Conservation (phyloP, 1,284 basidiomycete species). For the Blastosporella zonata region DNA sequence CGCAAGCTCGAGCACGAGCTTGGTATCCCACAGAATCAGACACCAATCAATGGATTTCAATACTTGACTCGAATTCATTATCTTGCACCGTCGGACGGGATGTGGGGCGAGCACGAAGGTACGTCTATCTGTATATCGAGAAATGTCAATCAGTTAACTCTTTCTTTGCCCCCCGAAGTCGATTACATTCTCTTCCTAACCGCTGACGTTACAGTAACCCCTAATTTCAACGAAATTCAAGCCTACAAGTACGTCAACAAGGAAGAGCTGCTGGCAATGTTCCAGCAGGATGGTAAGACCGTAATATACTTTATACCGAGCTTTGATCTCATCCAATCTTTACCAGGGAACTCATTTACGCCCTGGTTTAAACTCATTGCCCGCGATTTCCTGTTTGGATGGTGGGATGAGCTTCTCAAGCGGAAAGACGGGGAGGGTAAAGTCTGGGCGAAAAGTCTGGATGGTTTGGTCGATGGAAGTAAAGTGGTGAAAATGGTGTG, state of each 20-base stretch:
- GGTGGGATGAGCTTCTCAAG: constrained; percentile 91
- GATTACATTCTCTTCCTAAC: constrained; percentile 98
- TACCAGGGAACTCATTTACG: constrained; percentile 82
- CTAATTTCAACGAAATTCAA: constrained; percentile 91
- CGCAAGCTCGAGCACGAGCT: constrained; percentile 97
- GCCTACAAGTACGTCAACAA: constrained; percentile 92
- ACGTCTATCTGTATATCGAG: constrained; percentile 24
- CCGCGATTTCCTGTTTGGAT: constrained; percentile 94
- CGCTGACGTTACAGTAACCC: constrained; percentile 79
- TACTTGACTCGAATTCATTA: constrained; percentile 98
- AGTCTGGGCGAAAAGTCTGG: constrained; percentile 66
- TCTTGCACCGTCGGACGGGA: constrained; percentile 87
- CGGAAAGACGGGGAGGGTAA: constrained; percentile 59
- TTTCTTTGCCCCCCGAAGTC: constrained; percentile 55
- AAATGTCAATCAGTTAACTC: background rate
- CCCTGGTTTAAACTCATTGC: constrained; percentile 99
- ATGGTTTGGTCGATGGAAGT: constrained; percentile 66
- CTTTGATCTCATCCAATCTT: constrained; percentile 10
- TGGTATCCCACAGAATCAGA: constrained; percentile 81
- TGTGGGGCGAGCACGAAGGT: constrained; percentile 99
- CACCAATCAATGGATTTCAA: constrained; percentile 85
- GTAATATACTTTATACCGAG: background rate
- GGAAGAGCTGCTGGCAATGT: constrained; percentile 88
- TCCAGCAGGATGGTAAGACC: constrained; percentile 71
- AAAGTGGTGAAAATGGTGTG: constrained; percentile 77